Evolutionary conservation across 805 yeast species (phyloP).

Genomic region (Ogataea populi-albae): DNA sequence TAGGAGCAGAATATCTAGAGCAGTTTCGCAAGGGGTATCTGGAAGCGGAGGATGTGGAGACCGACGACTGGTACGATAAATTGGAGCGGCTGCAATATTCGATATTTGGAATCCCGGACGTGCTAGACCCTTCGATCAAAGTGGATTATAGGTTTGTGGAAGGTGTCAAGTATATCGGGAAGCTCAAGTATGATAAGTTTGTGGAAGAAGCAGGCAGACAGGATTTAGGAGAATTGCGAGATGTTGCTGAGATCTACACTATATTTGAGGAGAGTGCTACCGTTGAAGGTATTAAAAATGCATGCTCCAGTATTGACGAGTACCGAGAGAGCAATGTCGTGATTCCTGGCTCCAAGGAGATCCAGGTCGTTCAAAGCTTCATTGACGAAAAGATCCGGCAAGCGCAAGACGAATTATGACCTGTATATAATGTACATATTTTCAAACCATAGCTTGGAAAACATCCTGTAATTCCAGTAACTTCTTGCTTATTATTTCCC

Average conservation of each 20-base stretch:
- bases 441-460: constrained; percentile 8
- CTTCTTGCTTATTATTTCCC: constrained; percentile 24
- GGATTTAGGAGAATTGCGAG: constrained; percentile 43
- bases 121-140: constrained; percentile 52
- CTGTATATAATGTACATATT: constrained; percentile 3
- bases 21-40: constrained; percentile 61
- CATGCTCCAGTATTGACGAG: constrained; percentile 33
- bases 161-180: constrained; percentile 70
- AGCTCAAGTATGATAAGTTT: constrained; percentile 60
- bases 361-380: constrained; percentile 35
- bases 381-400: constrained; percentile 31
- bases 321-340: constrained; percentile 32
- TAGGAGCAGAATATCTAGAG: constrained; percentile 47
- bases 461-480: constrained; percentile 12
- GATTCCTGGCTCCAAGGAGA: constrained; percentile 35
- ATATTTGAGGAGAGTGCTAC: constrained; percentile 37
- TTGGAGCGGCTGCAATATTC: constrained; percentile 79
- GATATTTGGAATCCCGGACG: constrained; percentile 78
- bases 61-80: constrained; percentile 59
- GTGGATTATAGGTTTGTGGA: constrained; percentile 58
- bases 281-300: constrained; percentile 33
- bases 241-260: constrained; percentile 35
- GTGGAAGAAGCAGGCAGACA: constrained; percentile 30
- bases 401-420: constrained; percentile 16
- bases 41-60: constrained; percentile 50